These are phyloP conservation scores for Entophlyctis helioformis DNA, from an alignment of 192 early-diverging fungal genomes.

Conservation along the genomic window DNA sequence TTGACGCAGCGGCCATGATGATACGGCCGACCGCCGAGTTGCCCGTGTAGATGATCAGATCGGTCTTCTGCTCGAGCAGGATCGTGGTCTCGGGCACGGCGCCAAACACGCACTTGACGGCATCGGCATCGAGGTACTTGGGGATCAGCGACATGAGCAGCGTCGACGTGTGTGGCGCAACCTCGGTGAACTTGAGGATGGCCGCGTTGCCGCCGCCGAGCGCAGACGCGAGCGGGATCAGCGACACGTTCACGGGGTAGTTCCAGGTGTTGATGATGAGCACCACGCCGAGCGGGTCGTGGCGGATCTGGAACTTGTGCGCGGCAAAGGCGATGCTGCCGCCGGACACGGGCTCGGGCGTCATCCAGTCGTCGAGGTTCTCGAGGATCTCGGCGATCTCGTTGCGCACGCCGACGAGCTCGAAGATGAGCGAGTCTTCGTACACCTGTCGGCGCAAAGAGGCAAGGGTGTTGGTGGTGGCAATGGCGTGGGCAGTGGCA, in stretches of 20 bases:
- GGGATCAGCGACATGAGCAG: conserved; percentile 53
- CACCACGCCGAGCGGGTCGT: conserved; percentile 67
- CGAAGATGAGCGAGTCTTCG: conserved; percentile 4
- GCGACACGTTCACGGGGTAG: conserved; percentile 53
- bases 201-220: conserved; percentile 80
- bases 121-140: conserved; percentile 58
- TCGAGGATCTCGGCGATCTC: conserved; percentile 21
- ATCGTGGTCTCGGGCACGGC: conserved; percentile 58
- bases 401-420: conserved; percentile 18
- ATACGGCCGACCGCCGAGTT: conserved; percentile 67
- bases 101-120: conserved; percentile 63
- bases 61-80: conserved; percentile 64
- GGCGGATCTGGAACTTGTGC: too few species aligned
- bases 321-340: too few species aligned
- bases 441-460: background rate
- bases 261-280: conserved; percentile 64
- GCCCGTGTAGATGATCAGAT: conserved; percentile 93
- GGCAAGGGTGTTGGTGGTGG: too few species aligned
- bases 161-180: conserved; percentile 49
- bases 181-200: conserved; percentile 65
- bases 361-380: conserved; percentile 22
- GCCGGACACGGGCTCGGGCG: conserved; percentile 7
- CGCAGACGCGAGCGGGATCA: conserved; percentile 66
- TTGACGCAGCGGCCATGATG: conserved; percentile 71
- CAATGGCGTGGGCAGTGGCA: too few species aligned